Conservation (phyloP, 2,329 filamentous ascomycete genomes). For the Dryadomyces quercivorus region DNA sequence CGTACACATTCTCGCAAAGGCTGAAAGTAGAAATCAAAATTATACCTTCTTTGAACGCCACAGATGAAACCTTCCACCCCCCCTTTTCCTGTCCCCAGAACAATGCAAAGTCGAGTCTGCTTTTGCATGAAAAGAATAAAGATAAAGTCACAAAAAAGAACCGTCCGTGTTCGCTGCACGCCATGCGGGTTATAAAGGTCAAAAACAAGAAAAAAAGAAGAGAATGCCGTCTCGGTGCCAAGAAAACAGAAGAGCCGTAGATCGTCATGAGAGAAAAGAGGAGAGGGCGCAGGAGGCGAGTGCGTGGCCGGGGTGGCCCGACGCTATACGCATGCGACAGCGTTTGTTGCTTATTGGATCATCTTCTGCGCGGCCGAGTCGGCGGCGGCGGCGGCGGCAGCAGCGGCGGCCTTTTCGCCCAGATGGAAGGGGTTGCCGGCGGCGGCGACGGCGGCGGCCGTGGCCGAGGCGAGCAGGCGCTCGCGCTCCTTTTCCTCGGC, state of each 20-base stretch:
- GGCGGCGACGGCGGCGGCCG: conserved; percentile 9
- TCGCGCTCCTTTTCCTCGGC: conserved; percentile 71
- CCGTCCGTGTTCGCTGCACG: not conserved
- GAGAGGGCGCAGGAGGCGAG: not conserved
- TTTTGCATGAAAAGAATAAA: not conserved
- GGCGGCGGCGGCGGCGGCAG: not conserved
- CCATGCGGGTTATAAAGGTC: not conserved
- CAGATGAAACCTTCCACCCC: not conserved
- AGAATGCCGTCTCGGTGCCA: not conserved
- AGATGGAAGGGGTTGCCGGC: conserved; percentile 11
- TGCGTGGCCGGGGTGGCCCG: not conserved
- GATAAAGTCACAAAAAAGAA: not conserved
- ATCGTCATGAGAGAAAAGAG: not conserved
- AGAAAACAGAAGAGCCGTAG: not conserved
- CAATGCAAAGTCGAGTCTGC: not conserved
- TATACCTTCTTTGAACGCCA: too few relatives aligned
- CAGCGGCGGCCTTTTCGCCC: not conserved
- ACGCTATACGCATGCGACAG: not conserved
- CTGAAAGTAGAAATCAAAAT: too few relatives aligned
- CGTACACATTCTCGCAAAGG: too few relatives aligned
- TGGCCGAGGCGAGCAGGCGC: conserved; percentile 13
- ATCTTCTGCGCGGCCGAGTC: not conserved
- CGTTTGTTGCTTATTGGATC: not conserved
- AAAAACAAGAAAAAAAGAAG: not conserved
- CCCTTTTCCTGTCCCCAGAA: not conserved